Evolutionary conservation across 2,329 filamentous ascomycete species (phyloP), one percentile per base, ranked within the genome.

Genomic region (Helotiales sp.): DNA sequence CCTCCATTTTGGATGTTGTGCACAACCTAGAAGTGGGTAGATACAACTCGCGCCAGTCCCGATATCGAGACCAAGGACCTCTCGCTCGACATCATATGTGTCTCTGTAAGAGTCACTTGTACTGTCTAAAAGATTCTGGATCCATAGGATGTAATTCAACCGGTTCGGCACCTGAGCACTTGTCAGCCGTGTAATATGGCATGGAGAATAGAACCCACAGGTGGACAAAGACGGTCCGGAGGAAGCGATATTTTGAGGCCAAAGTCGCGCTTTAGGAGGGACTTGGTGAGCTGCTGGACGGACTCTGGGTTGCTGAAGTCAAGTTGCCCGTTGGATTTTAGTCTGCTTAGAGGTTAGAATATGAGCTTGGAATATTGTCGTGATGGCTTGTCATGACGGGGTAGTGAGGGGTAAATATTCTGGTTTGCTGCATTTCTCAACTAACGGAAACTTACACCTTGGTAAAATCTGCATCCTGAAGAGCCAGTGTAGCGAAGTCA

Each of bases 1-100:
- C 1, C 80, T 84, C 94, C 94, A 98, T 3, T 77, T 79, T 1
- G 86, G 84, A 0, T 92, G 85, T 67, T 91, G 86, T 0, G 83
- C 79, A 72, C 91, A 92, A 22, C 89, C 93, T 0, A 99, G 84
- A 1, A 98, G 85, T 1, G 94, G 91, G 76, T 98, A 99, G 73
- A 99, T 97, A 73, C 91, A 91, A 72, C 93, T 96, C 17, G 95
- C 92, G 1, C 96, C 96, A 0, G 93, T 96, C 47, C 96, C 96
- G 69, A 97, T 90, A 72, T 97, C 94, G 1, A 97, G 80, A 0
- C 95, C 94, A 0, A 85, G 77, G 1, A 93, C 82, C 49, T 83
- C 80, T n/a, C 86, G 80, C 2, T 84, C 79, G 0, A 81, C 77
- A 63, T 88, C 82, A 71, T 87, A 90, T 0, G 81, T 82, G 54